Base-by-base conservation (phyloP, 2,329 filamentous ascomycete genomes). In the Colletotrichum brevisporum region DNA sequence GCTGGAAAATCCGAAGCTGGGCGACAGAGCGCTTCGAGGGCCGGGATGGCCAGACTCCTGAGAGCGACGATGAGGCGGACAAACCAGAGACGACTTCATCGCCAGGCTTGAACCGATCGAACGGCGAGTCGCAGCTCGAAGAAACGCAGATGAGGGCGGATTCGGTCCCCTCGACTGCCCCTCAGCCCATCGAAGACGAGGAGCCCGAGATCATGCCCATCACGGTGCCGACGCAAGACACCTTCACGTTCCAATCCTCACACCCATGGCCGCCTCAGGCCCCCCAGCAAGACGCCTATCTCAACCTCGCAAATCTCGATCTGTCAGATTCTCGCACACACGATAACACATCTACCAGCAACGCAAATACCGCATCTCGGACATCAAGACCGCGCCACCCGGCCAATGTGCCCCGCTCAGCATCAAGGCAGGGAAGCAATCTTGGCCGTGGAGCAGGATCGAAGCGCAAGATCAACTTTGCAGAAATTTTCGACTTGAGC, bases 401-500 rank as follows among this genome's bases (percentile, higher is more conserved):
- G 53, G 55, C 58, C 56, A 64, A 55, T 50, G 54, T 60, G 55
- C 71, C 55, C 66, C 65, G 57, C 63, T 58, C 51, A 24, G 45
- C 58, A 18, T 63, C 64, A 43, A 63, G 45, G 45, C 74, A 55
- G 64, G 75, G 8, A 70, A 78, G 74, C 71, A 83, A 86, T 55
- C 80, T 93, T 9, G 89, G 90, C 5, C 86, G 86, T 67, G 90
- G 89, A 6, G 88, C 91, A 9, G 92, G 92, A 2, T 86, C 89
- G 73, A 95, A 95, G 79, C 87, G 92, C 50, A 88, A 92, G 74
- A 86, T 93, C 73, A 91, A 92, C 74, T 87, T 93, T 74, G 88
- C 89, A 26, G 92, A 95, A 75, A 90, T 94, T 62, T 94, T 94
- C 76, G 92, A 94, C 75, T 82, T 92, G 8, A 88, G 89, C 61